These are phyloP conservation scores for Citrus maxima DNA, from an alignment of 345 rosid species.

Conservation along the genomic window DNA sequence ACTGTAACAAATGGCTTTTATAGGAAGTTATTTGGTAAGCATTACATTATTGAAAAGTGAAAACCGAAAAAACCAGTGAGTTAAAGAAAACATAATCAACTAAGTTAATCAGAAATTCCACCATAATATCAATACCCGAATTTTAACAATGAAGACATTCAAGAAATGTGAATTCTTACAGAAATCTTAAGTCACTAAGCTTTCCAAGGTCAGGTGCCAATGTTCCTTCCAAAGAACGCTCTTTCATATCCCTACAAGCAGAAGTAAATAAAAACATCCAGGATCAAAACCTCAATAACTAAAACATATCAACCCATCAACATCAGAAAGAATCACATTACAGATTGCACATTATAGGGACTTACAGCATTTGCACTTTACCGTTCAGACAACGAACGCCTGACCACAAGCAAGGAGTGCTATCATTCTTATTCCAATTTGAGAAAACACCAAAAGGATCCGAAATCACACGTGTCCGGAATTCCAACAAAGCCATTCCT, in stretches of 20 bases:
- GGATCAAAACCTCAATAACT: not conserved
- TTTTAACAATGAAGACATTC: not conserved
- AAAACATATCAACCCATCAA: not conserved
- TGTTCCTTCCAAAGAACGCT: slow-evolving; percentile 63
- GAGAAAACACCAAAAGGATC: slow-evolving; percentile 70
- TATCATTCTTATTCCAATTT: slow-evolving; percentile 57
- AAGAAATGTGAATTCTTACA: slow-evolving; percentile 45
- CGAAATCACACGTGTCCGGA: slow-evolving; percentile 51
- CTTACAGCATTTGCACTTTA: slow-evolving; percentile 83
- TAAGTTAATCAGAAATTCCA: not conserved
- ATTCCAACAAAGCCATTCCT: slow-evolving; percentile 69
- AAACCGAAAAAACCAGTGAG: not conserved
- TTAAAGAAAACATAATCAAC: not conserved
- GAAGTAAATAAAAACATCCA: not conserved
- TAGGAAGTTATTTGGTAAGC: not conserved
- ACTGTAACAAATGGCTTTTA: not conserved
- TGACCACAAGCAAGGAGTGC: slow-evolving; percentile 66
- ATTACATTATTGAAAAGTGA: not conserved
- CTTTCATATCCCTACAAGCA: slow-evolving; percentile 58
- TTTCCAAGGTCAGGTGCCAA: slow-evolving; percentile 72
- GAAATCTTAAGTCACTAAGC: slow-evolving; percentile 55
- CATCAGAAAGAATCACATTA: not conserved
- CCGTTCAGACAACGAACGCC: slow-evolving; percentile 68
- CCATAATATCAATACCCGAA: not conserved
- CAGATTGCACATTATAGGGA: slow-evolving; percentile 3